Base-by-base conservation (phyloP, 805 yeast genomes). In the Schwanniomyces polymorphus region DNA sequence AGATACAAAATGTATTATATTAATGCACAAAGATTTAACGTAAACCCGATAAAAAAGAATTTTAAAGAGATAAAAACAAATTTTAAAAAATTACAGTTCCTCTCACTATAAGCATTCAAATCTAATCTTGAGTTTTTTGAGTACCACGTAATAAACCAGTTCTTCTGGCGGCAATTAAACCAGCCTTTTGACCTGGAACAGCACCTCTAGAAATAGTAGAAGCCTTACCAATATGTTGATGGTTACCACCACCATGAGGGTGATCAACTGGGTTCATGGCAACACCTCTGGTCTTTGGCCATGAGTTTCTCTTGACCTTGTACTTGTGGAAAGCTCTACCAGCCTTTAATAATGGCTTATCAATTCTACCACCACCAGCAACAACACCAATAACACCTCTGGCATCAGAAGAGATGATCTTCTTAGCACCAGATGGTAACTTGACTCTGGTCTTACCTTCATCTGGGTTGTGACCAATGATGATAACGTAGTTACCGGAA, bases 221-320 rank as follows among this genome's bases (percentile, higher is more conserved):
- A 72, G 98, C 97, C 86, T 92, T 92, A 91, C 98, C 98, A 82
- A 91, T 92, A 80, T 92, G 98, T 85, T 92, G 98, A 81, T 92
- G 98, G 97, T 91, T 91, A 57, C 60, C 62, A 58, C 55, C 98
- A 89, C 99, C 99, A 80, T 92, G 99, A 78, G 99, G 99, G 85
- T 92, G 99, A 78, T 92, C 99, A 77, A 92, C 99, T 79, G 98
- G 98, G 84, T 92, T 92, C 99, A 94, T 92, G 77, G 99, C 99
- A 75, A 92, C 98, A 92, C 98, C 99, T 85, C 98, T 91, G 74
- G 98, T 94, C 88, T 90, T 91, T 81, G 99, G 99, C 98, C 98
- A 94, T 63, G 97, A 90, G 96, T 94, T 91, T 84, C 98, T 86
- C 95, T 94, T 94, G 70, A 91, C 96, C 81, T 80, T 91, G 92